These are phyloP conservation scores for Dryas drummondii DNA, from an alignment of 306 rosid species.

Conservation along the genomic window DNA sequence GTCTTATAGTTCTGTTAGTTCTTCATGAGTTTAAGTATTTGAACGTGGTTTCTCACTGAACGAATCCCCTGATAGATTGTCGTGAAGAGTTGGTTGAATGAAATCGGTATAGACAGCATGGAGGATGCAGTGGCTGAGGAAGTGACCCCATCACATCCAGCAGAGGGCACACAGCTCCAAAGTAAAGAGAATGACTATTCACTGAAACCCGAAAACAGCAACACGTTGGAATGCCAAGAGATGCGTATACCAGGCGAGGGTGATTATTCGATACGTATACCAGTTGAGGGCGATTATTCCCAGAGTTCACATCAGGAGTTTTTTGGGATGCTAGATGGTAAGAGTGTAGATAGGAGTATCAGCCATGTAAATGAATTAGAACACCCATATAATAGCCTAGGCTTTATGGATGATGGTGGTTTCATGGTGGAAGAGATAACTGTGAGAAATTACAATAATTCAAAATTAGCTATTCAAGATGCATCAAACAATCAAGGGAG, in stretches of 20 bases:
- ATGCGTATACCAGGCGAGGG: conserved; percentile 35
- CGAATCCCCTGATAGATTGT: conserved; percentile 26
- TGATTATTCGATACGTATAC: conserved; percentile 38
- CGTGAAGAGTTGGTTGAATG: conserved; percentile 30
- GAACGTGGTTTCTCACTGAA: conserved; percentile 22
- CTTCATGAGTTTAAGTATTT: not conserved
- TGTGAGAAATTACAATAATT: conserved; percentile 50
- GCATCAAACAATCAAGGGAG: conserved; percentile 54
- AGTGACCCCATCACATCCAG: conserved; percentile 32
- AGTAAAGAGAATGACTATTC: conserved; percentile 48
- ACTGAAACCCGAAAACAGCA: conserved; percentile 30
- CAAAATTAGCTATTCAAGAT: conserved; percentile 57
- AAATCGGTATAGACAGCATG: conserved; percentile 42
- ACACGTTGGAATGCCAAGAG: conserved; percentile 44
- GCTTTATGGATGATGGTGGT: conserved; percentile 39
- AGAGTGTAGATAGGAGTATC: conserved; percentile 32
- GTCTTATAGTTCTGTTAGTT: not conserved
- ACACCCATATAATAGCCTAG: conserved; percentile 28
- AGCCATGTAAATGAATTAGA: conserved; percentile 40
- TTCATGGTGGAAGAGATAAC: conserved; percentile 60
- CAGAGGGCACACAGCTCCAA: conserved; percentile 51
- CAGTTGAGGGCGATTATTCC: conserved; percentile 36
- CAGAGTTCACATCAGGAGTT: conserved; percentile 37
- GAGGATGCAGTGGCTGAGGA: conserved; percentile 64
- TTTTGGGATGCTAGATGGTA: conserved; percentile 39